Evolutionary conservation across 139 green algal genomes (phyloP).

Genomic region (Choricystis sp.): DNA sequence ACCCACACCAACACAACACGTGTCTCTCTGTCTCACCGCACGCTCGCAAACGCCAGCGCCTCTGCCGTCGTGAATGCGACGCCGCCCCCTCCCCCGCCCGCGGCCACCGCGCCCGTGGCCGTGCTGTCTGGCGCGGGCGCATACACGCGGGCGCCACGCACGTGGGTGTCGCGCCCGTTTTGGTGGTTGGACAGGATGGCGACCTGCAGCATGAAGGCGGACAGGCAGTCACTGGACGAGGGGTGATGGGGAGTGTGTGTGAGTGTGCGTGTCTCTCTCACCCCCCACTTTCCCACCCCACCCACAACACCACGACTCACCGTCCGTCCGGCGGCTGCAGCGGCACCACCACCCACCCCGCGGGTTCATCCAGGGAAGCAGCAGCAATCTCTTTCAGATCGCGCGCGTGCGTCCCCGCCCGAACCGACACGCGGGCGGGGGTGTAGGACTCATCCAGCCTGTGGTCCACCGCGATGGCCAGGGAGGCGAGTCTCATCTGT

Average conservation of each 20-base stretch:
- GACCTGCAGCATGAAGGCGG: constrained; percentile 29
- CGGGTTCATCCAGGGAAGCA: constrained; percentile 69
- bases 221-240: constrained; percentile 16
- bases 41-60: not conserved
- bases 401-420: constrained; percentile 54
- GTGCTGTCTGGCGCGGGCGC: constrained; percentile 28
- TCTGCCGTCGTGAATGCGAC: not conserved
- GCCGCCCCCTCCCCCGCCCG: no score
- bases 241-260: not conserved
- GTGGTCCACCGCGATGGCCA: constrained; percentile 81
- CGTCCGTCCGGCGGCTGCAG: constrained; percentile 16
- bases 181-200: constrained; percentile 87
- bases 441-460: constrained; percentile 95
- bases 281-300: no score
- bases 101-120: no score
- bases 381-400: constrained; percentile 69
- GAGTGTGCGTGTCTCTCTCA: no score
- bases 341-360: constrained; percentile 63
- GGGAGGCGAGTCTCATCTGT: constrained; percentile 36
- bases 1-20: not conserved
- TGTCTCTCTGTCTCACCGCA: not conserved
- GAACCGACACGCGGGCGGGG: constrained; percentile 63
- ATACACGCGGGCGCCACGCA: constrained; percentile 67
- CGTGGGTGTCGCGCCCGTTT: constrained; percentile 91
- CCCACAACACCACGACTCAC: no score